These are phyloP conservation scores for Solanum pinnatisectum DNA, from an alignment of 257 asterid genomes.

Conservation along the genomic window DNA sequence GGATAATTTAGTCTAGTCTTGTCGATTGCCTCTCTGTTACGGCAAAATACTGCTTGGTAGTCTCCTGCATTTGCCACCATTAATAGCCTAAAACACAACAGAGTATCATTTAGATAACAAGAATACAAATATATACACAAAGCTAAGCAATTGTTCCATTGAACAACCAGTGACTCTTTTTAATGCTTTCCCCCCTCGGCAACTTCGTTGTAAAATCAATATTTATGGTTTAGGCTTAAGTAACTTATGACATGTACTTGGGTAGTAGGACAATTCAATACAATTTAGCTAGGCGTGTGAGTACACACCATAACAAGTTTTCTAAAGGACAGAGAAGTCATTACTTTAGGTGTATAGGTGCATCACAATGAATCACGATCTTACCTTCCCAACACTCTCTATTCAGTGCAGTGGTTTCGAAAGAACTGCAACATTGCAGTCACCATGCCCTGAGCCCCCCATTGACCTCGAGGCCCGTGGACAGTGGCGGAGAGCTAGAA, in stretches of 20 bases:
- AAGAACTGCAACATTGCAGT: conserved; percentile 42
- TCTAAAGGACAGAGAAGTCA: background rate
- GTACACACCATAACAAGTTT: background rate
- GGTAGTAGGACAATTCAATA: background rate
- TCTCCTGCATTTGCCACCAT: conserved; percentile 87
- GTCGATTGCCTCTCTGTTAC: conserved; percentile 66
- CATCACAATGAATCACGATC: conserved; percentile 17
- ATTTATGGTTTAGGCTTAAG: background rate
- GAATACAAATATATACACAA: background rate
- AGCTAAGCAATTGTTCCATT: background rate
- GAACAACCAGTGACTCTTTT: too few relatives aligned
- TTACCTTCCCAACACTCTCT: conserved; percentile 40
- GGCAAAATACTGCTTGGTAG: conserved; percentile 78
- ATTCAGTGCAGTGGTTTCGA: conserved; percentile 61
- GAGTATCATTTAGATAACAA: background rate
- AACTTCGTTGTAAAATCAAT: background rate
- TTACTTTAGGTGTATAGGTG: background rate
- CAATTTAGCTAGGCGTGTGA: background rate
- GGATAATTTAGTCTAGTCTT: conserved; percentile 51
- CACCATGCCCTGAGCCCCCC: conserved; percentile 8
- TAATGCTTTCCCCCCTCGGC: background rate
- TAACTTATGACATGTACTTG: background rate
- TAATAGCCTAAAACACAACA: conserved; percentile 36
- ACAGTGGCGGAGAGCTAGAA: too few relatives aligned
- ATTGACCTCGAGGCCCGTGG: too few relatives aligned